A percentile compares a stretch with the other conserved stretches of the same genome.
Evolutionary conservation across 768 basidiomycete species (phyloP).

Genomic region (Lactarius indigo): DNA sequence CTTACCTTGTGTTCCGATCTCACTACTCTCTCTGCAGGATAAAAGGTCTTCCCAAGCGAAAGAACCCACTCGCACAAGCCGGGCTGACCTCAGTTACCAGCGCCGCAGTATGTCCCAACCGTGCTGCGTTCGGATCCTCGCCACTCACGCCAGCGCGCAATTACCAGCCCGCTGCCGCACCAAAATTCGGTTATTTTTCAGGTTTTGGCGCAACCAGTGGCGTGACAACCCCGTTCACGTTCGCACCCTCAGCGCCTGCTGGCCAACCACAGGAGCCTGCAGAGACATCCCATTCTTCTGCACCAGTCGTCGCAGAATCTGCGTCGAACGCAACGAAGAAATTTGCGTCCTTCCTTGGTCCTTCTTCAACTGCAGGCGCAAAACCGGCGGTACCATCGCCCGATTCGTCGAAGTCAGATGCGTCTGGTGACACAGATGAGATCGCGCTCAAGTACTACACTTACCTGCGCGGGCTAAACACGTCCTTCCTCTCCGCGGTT

Average conservation of each 20-base stretch:
- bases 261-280: slow-evolving; percentile 28
- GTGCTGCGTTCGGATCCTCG: background rate
- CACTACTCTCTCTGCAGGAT: slow-evolving; percentile 43
- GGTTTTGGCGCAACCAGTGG: slow-evolving; percentile 45
- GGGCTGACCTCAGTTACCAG: slow-evolving; percentile 26
- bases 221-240: slow-evolving; percentile 39
- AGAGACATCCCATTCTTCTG: slow-evolving; percentile 22
- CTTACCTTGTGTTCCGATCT: background rate
- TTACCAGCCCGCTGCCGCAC: slow-evolving; percentile 27
- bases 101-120: slow-evolving; percentile 31
- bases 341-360: slow-evolving; percentile 25
- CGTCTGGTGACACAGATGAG: slow-evolving; percentile 23
- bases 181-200: slow-evolving; percentile 50
- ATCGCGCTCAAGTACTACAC: slow-evolving; percentile 55
- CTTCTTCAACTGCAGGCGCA: slow-evolving; percentile 14
- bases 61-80: slow-evolving; percentile 27
- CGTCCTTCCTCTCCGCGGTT: slow-evolving; percentile 57
- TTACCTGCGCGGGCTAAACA: slow-evolving; percentile 71
- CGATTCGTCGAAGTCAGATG: slow-evolving; percentile 13
- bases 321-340: slow-evolving; percentile 26
- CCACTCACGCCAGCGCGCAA: slow-evolving; percentile 15
- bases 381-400: slow-evolving; percentile 16
- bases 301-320: slow-evolving; percentile 23
- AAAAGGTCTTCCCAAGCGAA: slow-evolving; percentile 56
- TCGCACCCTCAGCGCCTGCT: slow-evolving; percentile 33